Base-by-base conservation (phyloP, 805 yeast species). In the Metschnikowia shivogae region DNA sequence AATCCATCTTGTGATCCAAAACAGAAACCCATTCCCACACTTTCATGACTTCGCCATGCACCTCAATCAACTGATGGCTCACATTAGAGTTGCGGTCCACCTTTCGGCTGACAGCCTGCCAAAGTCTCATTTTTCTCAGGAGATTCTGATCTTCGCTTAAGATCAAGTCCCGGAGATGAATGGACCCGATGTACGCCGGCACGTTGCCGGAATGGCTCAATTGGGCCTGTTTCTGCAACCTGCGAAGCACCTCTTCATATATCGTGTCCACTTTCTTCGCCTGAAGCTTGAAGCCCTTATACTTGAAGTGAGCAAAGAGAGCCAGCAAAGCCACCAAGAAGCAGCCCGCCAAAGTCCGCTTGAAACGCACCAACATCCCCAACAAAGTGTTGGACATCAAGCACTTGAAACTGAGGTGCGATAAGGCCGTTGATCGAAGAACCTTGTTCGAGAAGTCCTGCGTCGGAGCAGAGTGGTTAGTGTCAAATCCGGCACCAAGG, bases 21-120 rank as follows among this genome's bases (percentile, higher is more conserved):
- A 28, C 35, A 7, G 49, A 43, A 31, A 82, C 74, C 96, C 96
- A 89, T 59, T 88, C 89, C 88, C 95, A 86, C 30, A 87, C 87
- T 58, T 81, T 81, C 75, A 86, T 80, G 48, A 89, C 86, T 53
- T 89, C 97, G 13, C 97, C 97, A 57, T 84, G 86, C 26, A 82
- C 74, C 60, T 89, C 97, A 45, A 79, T 65, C 44, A 83, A 73
- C 32, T 78, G 73, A 13, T 75, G 70, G 46, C 81, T 76, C 10
- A 89, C 78, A 56, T 83, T 84, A 19, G 85, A 68, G 60, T 86
- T 84, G 36, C 68, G 64, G 52, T 87, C 95, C 5, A 89, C 75
- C 28, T 65, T 69, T 17, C 64, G 64, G 37, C 73, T 68, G 1
- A 88, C 81, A 20, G 61, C 58, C 12, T 70, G 72, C 95, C 96